phyloP scores from a whole-genome alignment of 1,284 basidiomycete species.

The Puccinia hordei region DNA sequence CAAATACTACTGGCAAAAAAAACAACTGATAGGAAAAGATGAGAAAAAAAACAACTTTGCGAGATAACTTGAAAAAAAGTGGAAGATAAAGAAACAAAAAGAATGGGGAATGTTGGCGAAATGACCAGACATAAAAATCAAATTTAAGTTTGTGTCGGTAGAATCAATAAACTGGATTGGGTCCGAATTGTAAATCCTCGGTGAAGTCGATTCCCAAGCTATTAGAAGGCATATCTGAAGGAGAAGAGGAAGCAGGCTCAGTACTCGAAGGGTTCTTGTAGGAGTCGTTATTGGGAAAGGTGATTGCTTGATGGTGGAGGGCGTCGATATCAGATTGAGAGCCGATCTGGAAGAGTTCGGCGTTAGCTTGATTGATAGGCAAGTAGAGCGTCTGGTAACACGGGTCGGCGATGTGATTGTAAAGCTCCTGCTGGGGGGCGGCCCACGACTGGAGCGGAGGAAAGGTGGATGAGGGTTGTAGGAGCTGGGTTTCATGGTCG shows the following conservation, averaged over 20 bases:
- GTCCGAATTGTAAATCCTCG: conserved; percentile 10
- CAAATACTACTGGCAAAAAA: too few relatives aligned
- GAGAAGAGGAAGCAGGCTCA: neutral
- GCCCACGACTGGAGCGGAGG: neutral
- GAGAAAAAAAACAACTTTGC: neutral
- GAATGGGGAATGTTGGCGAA: neutral
- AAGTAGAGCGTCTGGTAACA: conserved; percentile 11
- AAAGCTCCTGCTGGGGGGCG: neutral
- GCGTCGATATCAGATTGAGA: neutral
- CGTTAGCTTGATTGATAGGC: neutral
- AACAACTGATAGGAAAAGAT: neutral
- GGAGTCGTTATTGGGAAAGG: neutral
- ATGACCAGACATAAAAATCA: too few relatives aligned
- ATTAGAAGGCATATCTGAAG: neutral
- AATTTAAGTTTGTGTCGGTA: neutral
- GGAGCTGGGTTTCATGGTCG: neutral
- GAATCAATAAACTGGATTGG: neutral
- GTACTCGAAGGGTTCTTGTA: neutral
- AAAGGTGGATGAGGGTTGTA: neutral
- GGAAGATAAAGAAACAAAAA: neutral
- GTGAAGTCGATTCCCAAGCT: conserved; percentile 9
- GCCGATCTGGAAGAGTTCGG: neutral
- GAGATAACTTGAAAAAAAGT: neutral
- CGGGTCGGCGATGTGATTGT: neutral
- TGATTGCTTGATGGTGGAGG: neutral